Evolutionary conservation across 108 stramenopile species (phyloP).

Genomic region (Skeletonema potamos): DNA sequence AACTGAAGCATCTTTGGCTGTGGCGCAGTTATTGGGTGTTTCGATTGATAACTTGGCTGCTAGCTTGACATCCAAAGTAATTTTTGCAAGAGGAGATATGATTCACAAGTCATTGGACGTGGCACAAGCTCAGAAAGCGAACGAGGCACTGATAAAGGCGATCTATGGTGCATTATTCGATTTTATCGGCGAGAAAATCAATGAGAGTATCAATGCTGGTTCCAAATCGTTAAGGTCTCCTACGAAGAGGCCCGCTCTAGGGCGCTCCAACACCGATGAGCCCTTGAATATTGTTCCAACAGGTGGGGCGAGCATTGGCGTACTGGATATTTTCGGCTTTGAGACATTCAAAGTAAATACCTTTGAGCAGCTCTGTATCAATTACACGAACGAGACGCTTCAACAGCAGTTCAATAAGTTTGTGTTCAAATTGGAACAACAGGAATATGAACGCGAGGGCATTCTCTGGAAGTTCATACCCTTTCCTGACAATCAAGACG

Average conservation of each 20-base stretch:
- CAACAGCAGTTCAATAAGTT: conserved; percentile 95
- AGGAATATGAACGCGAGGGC: conserved; percentile 83
- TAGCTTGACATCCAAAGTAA: conserved; percentile 63
- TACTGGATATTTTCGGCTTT: conserved; percentile 98
- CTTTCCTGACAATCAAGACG: conserved; percentile 93
- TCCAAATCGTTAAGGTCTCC: conserved; percentile 2
- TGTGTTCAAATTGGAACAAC: conserved; percentile 89
- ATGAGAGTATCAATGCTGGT: conserved; percentile 42
- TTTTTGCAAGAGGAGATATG: conserved; percentile 57
- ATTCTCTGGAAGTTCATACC: conserved; percentile 92
- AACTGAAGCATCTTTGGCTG: conserved; percentile 48
- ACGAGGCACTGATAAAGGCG: conserved; percentile 92
- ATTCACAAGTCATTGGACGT: conserved; percentile 59
- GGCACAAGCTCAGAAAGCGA: conserved; percentile 63
- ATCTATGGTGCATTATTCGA: conserved; percentile 87
- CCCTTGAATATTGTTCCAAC: conserved; percentile 37
- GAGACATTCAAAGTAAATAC: conserved; percentile 92
- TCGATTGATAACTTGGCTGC: conserved; percentile 47
- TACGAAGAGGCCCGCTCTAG: background rate
- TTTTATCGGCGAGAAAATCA: conserved; percentile 61
- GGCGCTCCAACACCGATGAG: conserved; percentile 1
- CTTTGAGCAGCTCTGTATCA: conserved; percentile 96
- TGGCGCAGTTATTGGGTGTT: conserved; percentile 73
- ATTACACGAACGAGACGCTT: conserved; percentile 94
- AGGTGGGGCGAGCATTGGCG: conserved; percentile 44